phyloP scores from a whole-genome alignment of 345 rosid genomes.

The Erucastrum elatum region DNA sequence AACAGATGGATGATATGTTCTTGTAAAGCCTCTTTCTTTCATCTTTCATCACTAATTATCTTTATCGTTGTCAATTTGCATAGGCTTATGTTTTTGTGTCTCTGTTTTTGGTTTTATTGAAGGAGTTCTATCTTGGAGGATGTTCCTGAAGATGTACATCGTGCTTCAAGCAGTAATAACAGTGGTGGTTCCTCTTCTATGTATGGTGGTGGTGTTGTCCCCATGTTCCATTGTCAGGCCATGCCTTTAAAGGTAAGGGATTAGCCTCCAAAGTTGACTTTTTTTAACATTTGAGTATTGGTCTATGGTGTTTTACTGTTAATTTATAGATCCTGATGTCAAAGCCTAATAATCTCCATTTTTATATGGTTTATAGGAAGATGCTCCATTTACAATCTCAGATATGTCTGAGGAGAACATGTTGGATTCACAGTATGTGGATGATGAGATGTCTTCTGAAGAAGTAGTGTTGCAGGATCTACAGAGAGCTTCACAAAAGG shows the following conservation, averaged over 20 bases:
- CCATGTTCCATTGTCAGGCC: conserved; percentile 28
- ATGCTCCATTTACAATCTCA: conserved; percentile 36
- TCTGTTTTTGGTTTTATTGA: conserved; percentile 8
- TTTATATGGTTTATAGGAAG: conserved; percentile 19
- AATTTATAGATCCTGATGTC: neutral
- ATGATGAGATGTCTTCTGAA: conserved; percentile 51
- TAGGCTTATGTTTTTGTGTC: conserved; percentile 23
- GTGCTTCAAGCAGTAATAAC: conserved; percentile 31
- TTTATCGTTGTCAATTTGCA: neutral
- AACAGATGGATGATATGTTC: conserved; percentile 72
- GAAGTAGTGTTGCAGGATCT: conserved; percentile 68
- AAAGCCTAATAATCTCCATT: neutral
- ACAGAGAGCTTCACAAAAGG: conserved; percentile 65
- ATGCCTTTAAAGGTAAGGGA: conserved; percentile 36
- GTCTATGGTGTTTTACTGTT: neutral
- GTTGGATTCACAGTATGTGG: conserved; percentile 22
- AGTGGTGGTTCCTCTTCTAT: conserved; percentile 32
- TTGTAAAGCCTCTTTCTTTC: conserved; percentile 48
- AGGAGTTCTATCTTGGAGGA: conserved; percentile 44
- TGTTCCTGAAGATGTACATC: conserved; percentile 35
- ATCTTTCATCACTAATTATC: neutral
- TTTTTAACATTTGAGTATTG: neutral
- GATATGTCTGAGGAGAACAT: conserved; percentile 34
- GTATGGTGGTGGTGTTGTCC: conserved; percentile 31
- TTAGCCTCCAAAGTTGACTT: neutral